phyloP scores from a whole-genome alignment of 805 yeast genomes.

The Ogataea ganodermae region DNA sequence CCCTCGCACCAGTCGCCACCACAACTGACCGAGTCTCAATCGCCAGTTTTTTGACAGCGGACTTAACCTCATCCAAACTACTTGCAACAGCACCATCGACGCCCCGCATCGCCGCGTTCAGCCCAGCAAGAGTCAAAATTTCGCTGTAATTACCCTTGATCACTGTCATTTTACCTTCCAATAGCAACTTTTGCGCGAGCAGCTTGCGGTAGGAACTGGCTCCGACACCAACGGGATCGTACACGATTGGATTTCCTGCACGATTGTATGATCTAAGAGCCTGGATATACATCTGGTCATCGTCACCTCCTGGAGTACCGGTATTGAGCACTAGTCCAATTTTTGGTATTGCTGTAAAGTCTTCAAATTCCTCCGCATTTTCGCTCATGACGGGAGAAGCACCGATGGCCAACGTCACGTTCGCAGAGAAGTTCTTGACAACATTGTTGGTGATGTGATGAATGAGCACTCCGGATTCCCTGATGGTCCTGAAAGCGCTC shows the following conservation, averaged over 20 bases:
- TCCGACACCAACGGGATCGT: constrained; percentile 94
- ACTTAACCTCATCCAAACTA: constrained; percentile 30
- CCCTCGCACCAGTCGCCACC: constrained; percentile 68
- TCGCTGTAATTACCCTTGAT: constrained; percentile 91
- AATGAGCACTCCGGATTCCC: constrained; percentile 54
- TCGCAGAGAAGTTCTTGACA: constrained; percentile 87
- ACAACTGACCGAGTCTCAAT: constrained; percentile 55
- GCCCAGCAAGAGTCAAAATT: constrained; percentile 59
- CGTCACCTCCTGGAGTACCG: constrained; percentile 62
- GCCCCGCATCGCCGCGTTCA: constrained; percentile 59
- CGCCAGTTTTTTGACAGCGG: constrained; percentile 53
- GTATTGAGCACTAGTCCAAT: constrained; percentile 67
- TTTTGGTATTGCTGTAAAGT: constrained; percentile 57
- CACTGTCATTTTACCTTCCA: constrained; percentile 60
- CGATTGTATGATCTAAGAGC: constrained; percentile 64
- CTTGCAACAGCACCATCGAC: constrained; percentile 52
- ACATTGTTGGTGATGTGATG: constrained; percentile 89
- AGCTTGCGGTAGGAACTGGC: constrained; percentile 63
- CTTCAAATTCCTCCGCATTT: constrained; percentile 62
- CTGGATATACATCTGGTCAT: constrained; percentile 42
- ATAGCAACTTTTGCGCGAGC: constrained; percentile 50
- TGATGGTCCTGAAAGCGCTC: constrained; percentile 5
- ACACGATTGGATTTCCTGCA: constrained; percentile 61
- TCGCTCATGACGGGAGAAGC: constrained; percentile 92
- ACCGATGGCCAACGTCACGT: constrained; percentile 79